phyloP scores from a whole-genome alignment of 495 filamentous ascomycete species.

The Evansstolkia leycettana region DNA sequence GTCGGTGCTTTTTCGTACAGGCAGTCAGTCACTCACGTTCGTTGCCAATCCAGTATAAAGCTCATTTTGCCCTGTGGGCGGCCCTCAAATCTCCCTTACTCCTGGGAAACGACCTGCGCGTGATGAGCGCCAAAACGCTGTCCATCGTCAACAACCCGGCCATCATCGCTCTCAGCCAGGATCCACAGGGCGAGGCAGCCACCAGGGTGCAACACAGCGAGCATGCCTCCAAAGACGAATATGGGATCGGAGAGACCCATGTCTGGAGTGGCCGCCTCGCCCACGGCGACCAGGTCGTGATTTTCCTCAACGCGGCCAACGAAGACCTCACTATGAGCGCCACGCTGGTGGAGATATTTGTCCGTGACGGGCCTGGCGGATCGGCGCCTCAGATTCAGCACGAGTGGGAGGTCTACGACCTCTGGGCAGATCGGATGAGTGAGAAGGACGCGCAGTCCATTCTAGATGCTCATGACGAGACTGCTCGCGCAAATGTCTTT shows the following conservation, averaged over 20 bases:
- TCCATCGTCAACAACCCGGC: constrained; percentile 22
- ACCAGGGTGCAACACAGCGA: constrained; percentile 18
- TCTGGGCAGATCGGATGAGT: constrained; percentile 41
- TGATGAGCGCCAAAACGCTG: constrained; percentile 9
- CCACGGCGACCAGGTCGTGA: constrained; percentile 25
- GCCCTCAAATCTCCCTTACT: constrained; percentile 19
- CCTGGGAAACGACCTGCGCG: constrained; percentile 15
- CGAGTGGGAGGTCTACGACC: constrained; percentile 37
- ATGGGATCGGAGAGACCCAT: constrained; percentile 16
- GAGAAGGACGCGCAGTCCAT: constrained; percentile 23
- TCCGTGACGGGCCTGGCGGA: constrained; percentile 25
- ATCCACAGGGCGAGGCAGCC: constrained; percentile 20
- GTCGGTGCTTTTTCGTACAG: too few relatives aligned
- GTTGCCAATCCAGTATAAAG: constrained; percentile 6
- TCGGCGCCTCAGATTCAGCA: constrained; percentile 14
- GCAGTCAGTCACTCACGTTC: background rate
- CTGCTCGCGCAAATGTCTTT: constrained; percentile 1
- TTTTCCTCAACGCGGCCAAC: constrained; percentile 33
- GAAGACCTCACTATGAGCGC: constrained; percentile 25
- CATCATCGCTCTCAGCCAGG: constrained; percentile 29
- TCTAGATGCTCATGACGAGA: constrained; percentile 13
- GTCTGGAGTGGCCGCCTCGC: constrained; percentile 32
- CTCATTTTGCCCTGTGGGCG: constrained; percentile 19
- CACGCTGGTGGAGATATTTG: constrained; percentile 37
- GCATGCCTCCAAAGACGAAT: constrained; percentile 4